Conservation (phyloP, 202 grass and related monocot species). For the Elaeis oleifera region DNA sequence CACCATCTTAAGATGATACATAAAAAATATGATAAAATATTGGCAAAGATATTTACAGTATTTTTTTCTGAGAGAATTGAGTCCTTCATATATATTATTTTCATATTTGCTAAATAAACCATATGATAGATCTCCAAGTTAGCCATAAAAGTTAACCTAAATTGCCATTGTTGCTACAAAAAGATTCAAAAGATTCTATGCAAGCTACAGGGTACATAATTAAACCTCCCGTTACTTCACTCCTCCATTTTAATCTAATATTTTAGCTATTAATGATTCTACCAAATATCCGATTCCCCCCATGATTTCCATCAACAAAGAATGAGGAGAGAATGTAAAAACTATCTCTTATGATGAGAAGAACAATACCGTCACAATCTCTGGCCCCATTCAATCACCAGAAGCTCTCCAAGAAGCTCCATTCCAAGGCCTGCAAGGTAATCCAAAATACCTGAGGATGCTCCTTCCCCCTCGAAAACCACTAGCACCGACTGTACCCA, state of each 20-base stretch:
- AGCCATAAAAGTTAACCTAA: slow-evolving; percentile 45
- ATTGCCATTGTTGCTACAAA: slow-evolving; percentile 42
- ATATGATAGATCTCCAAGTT: slow-evolving; percentile 37
- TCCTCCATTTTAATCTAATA: background rate
- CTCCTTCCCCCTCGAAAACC: too few relatives aligned
- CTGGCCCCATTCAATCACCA: slow-evolving; percentile 39
- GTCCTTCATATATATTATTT: too few relatives aligned
- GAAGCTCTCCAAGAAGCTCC: slow-evolving; percentile 45
- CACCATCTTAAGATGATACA: too few relatives aligned
- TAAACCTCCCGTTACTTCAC: slow-evolving; percentile 2
- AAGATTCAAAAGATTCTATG: slow-evolving; percentile 54
- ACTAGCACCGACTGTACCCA: too few relatives aligned
- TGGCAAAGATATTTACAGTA: too few relatives aligned
- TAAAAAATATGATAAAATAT: too few relatives aligned
- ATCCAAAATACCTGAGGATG: too few relatives aligned
- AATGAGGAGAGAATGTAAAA: slow-evolving; percentile 28
- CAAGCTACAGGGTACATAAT: slow-evolving; percentile 48
- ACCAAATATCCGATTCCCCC: too few relatives aligned
- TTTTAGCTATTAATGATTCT: background rate
- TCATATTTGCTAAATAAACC: too few relatives aligned
- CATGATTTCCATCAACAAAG: slow-evolving; percentile 1
- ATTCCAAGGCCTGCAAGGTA: slow-evolving; percentile 29
- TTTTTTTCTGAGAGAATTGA: too few relatives aligned
- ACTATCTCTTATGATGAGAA: slow-evolving; percentile 48
- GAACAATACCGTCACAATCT: slow-evolving; percentile 39